Base-by-base conservation (phyloP, 73 alveolate genomes). In the Tetrahymena borealis region DNA sequence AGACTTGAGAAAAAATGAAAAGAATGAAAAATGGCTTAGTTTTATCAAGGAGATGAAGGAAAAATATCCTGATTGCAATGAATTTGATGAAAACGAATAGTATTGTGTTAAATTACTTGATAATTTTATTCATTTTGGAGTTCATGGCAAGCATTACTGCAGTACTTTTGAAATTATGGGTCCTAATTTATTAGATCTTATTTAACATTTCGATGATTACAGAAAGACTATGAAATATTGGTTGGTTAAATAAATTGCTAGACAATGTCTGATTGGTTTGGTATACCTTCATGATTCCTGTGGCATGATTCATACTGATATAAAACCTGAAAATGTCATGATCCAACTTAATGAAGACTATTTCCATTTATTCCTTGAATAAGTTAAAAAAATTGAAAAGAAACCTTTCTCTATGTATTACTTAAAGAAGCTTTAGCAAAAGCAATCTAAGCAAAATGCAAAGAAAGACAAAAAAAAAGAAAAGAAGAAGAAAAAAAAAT, bases 211-310 rank as follows among this genome's bases (percentile, higher is more conserved):
- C 93, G 96, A 96, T 95, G 95, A 96, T 90, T 79, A 85, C 36
- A 90, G 39, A 39, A 95, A 96, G 93, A 98, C 97, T 13, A 97
- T 97, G 90, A 97, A 98, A n/a, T 42, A 97, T 20, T 98, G 99
- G 94, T 93, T 95, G 78, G 98, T 97, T 1, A 94, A 98, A 35
- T 96, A 97, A 60, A 96, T 98, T 15, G 95, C 98, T 3, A 97
- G 95, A 91, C 95, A 98, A 95, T 91, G 98, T 3, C 91, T 98
- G 79, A 94, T 98, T 39, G 99, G 99, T 32, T 93, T 98, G 38
- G 99, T 97, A 35, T 98, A 96, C 79, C 93, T 98, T 96, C 99
- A 98, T 90, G 90, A 99, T 35, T 94, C 96, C 4, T 97, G 99
- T 91, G 91, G 94, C 32, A 39, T 97, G 4, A 96, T 98, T 41